These are phyloP conservation scores for Psilocybe cyanescens DNA, from an alignment of 768 basidiomycete genomes.

Conservation along the genomic window DNA sequence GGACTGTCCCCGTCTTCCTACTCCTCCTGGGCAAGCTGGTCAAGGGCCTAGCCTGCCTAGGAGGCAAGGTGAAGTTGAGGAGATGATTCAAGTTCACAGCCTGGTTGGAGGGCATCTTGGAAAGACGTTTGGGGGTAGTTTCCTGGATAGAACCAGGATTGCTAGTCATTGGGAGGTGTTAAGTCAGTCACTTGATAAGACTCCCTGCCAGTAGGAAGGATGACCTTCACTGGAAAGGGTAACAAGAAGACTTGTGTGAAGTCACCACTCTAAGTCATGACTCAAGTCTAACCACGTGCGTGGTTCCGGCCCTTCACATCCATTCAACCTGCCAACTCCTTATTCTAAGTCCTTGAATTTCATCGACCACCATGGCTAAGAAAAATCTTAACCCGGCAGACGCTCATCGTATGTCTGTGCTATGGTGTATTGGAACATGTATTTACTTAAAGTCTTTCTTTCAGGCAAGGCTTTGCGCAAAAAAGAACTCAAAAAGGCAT, in stretches of 20 bases:
- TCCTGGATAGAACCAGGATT: constrained; percentile 33
- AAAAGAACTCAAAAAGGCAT: constrained; percentile 94
- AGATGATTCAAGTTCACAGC: constrained; percentile 76
- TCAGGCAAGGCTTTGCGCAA: constrained; percentile 91
- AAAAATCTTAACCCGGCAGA: constrained; percentile 95
- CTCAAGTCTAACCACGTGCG: constrained; percentile 42
- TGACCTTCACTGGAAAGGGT: constrained; percentile 38
- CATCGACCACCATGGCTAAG: constrained; percentile 66
- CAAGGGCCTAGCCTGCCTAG: constrained; percentile 69
- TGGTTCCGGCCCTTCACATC: constrained; percentile 21
- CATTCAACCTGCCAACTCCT: not conserved
- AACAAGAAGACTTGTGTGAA: constrained; percentile 14
- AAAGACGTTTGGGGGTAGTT: constrained; percentile 56
- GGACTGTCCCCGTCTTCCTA: constrained; percentile 64
- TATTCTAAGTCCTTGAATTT: not conserved
- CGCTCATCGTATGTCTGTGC: constrained; percentile 71
- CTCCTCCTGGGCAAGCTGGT: constrained; percentile 73
- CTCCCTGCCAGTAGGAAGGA: constrained; percentile 54
- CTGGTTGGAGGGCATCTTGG: constrained; percentile 73
- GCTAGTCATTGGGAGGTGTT: constrained; percentile 38
- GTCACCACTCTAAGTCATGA: constrained; percentile 33
- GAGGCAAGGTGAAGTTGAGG: constrained; percentile 93
- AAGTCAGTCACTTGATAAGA: constrained; percentile 22
- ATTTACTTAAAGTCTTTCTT: not conserved
- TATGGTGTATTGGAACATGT: not conserved